Conservation (phyloP, 768 basidiomycete species). For the Cystoderma amianthinum region DNA sequence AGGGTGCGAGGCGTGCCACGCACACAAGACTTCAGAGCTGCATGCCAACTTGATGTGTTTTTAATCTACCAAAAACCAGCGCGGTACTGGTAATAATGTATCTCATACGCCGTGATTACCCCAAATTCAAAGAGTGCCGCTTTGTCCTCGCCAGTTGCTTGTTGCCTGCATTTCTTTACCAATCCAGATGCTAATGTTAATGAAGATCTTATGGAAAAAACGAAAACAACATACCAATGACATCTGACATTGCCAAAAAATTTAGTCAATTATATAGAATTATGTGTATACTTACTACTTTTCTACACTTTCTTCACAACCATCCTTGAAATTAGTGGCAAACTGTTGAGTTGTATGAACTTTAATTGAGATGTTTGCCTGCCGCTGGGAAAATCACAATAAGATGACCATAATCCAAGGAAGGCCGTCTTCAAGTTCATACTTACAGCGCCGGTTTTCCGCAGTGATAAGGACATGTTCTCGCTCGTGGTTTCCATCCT, state of each 20-base stretch:
- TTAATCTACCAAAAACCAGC: too few species aligned
- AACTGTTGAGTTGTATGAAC: conserved; percentile 49
- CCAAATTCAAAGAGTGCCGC: too few species aligned
- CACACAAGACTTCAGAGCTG: too few species aligned
- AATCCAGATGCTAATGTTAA: neutral
- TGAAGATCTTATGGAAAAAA: neutral
- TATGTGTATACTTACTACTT: neutral
- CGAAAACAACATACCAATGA: neutral
- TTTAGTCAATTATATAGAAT: too few species aligned
- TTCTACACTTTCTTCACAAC: conserved; percentile 2
- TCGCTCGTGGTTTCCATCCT: conserved; percentile 31
- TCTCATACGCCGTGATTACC: too few species aligned
- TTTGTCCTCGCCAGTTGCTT: too few species aligned
- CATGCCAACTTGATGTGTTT: too few species aligned
- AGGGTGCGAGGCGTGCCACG: too few species aligned
- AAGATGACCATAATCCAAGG: neutral
- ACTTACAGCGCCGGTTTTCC: conserved; percentile 4
- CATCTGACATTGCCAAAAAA: neutral
- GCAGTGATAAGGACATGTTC: conserved; percentile 28
- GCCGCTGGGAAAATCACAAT: conserved; percentile 19
- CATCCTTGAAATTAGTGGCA: conserved; percentile 30
- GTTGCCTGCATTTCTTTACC: neutral
- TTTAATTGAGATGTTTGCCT: conserved; percentile 45
- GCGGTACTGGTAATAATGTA: too few species aligned
- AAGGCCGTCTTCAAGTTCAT: neutral